Evolutionary conservation across 1,284 basidiomycete species (phyloP).

Genomic region (Leccinum pachyderme): DNA sequence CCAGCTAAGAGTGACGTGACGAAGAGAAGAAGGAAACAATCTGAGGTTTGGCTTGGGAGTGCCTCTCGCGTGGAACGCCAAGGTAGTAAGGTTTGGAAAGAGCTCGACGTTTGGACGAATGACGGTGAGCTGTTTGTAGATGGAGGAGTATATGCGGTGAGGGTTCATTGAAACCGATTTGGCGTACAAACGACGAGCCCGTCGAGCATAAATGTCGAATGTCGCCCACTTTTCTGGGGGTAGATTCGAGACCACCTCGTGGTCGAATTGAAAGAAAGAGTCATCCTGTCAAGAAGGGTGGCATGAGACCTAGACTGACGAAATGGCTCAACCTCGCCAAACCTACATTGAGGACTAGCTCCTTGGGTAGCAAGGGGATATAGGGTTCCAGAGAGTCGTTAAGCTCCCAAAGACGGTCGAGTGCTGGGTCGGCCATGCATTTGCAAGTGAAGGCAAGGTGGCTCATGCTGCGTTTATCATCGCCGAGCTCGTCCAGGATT

Average conservation of each 20-base stretch:
- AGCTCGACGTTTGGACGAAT: slow-evolving; percentile 30
- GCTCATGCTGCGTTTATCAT: slow-evolving; percentile 23
- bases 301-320: slow-evolving; percentile 5
- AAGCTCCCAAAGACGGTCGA: slow-evolving; percentile 29
- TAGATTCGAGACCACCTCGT: slow-evolving; percentile 6
- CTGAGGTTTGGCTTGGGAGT: slow-evolving; percentile 10
- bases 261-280: slow-evolving; percentile 21
- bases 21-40: slow-evolving; percentile 27
- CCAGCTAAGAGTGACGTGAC: slow-evolving; percentile 23
- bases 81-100: slow-evolving; percentile 26
- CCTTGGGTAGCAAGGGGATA: slow-evolving; percentile 19
- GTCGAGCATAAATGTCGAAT: slow-evolving; percentile 27
- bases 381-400: slow-evolving; percentile 29
- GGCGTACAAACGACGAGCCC: slow-evolving; percentile 22
- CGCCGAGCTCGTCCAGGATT: slow-evolving; percentile 25
- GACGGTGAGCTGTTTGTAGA: slow-evolving; percentile 25
- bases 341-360: slow-evolving; percentile 24
- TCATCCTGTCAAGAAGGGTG: slow-evolving; percentile 14
- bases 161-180: slow-evolving; percentile 29
- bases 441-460: slow-evolving; percentile 30
- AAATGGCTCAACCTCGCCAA: not conserved
- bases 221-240: slow-evolving; percentile 17
- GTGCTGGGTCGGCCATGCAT: slow-evolving; percentile 24
- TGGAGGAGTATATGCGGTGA: slow-evolving; percentile 31
- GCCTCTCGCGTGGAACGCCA: slow-evolving; percentile 20